Percentiles rank a stretch among this genome's conserved stretches.
Evolutionary conservation across 73 alveolate genomes (phyloP).

Genomic region (Tetrahymena thermophila): DNA sequence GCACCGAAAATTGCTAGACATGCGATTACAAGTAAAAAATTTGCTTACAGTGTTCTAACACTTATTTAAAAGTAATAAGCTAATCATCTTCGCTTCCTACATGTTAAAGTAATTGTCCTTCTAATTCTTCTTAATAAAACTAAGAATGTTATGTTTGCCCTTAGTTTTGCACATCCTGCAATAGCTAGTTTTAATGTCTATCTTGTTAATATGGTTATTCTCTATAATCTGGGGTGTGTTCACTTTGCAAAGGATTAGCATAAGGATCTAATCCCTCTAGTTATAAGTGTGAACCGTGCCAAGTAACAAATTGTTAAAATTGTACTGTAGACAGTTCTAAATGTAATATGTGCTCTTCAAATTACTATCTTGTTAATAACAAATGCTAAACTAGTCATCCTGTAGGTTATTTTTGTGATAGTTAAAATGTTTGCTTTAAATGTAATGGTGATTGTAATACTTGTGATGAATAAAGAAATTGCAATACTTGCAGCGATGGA

Average conservation of each 20-base stretch:
- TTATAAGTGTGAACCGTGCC: background rate
- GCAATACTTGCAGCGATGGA: background rate
- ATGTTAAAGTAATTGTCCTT: background rate
- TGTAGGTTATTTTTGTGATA: background rate
- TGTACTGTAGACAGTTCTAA: background rate
- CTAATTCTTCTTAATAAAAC: background rate
- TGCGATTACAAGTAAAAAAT: background rate
- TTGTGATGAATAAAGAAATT: background rate
- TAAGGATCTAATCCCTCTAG: background rate
- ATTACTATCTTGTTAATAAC: background rate
- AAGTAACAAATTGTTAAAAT: background rate
- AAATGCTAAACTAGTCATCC: background rate
- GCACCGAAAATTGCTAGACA: background rate
- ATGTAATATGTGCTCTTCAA: background rate
- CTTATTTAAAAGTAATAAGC: background rate
- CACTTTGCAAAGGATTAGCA: background rate
- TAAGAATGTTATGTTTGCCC: background rate
- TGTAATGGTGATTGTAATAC: background rate
- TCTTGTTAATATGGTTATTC: background rate
- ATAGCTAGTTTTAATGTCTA: background rate
- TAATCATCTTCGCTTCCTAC: background rate
- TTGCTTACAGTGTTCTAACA: background rate
- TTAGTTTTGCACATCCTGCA: background rate
- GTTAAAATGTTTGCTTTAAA: background rate
- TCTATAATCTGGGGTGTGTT: background rate